Evolutionary conservation across 768 basidiomycete genomes (phyloP).

Genomic region (Tricholoma matsutake): DNA sequence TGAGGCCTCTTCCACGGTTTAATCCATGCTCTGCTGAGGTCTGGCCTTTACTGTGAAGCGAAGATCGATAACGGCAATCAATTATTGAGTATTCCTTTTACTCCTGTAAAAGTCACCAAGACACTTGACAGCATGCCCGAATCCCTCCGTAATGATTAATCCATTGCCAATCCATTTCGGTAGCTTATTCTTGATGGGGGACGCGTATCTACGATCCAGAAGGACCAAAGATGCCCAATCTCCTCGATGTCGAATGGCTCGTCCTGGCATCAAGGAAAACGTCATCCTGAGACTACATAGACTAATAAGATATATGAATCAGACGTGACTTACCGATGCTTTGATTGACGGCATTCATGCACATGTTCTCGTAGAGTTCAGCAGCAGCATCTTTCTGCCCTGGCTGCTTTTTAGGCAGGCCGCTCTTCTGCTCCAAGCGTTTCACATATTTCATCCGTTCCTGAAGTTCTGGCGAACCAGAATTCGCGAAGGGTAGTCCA

Average conservation of each 20-base stretch:
- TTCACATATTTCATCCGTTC: constrained; percentile 91
- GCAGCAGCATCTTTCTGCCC: constrained; percentile 65
- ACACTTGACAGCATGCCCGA: constrained; percentile 68
- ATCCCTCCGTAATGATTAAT: constrained; percentile 55
- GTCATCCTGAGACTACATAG: background rate
- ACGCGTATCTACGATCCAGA: constrained; percentile 79
- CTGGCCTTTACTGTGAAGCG: too few species aligned
- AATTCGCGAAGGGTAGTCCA: constrained; percentile 92
- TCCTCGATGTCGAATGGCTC: constrained; percentile 85
- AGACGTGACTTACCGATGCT: constrained; percentile 70
- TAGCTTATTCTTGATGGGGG: constrained; percentile 73
- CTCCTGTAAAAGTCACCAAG: constrained; percentile 67
- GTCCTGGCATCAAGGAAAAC: constrained; percentile 47
- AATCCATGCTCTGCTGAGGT: too few species aligned
- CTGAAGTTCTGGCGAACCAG: constrained; percentile 84
- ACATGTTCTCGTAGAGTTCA: constrained; percentile 89
- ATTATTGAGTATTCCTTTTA: constrained; percentile 32
- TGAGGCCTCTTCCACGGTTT: too few species aligned
- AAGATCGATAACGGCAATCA: background rate
- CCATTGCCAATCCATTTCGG: constrained; percentile 84
- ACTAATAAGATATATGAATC: background rate
- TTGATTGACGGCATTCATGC: constrained; percentile 95
- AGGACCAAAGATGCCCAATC: constrained; percentile 94
- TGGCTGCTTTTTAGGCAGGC: constrained; percentile 19
- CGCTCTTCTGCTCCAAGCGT: constrained; percentile 47